These are phyloP conservation scores for Cyanidiococcus yangmingshanensis DNA, from an alignment of 23 red algal genomes.

Conservation along the genomic window DNA sequence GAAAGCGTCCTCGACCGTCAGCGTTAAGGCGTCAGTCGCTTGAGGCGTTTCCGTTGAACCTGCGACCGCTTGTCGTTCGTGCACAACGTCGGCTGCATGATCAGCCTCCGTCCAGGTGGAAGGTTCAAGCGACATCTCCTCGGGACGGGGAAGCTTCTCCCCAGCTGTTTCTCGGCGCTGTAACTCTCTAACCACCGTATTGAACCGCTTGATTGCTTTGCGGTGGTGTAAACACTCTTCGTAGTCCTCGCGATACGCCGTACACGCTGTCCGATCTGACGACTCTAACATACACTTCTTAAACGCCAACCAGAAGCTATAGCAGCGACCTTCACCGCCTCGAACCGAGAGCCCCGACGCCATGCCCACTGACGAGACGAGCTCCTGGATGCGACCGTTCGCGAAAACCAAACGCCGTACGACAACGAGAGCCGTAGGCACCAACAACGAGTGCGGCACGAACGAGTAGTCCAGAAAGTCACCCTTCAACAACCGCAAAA, in stretches of 20 bases:
- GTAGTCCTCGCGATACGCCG: slow-evolving; percentile 7
- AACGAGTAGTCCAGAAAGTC: too few relatives aligned
- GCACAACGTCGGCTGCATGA: too few relatives aligned
- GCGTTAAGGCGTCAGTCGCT: background rate
- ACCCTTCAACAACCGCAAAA: too few relatives aligned
- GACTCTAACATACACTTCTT: background rate
- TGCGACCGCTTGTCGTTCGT: too few relatives aligned
- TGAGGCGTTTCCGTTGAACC: too few relatives aligned
- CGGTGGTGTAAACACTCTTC: slow-evolving; percentile 11
- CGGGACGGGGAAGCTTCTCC: background rate
- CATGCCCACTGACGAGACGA: too few relatives aligned
- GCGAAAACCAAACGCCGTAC: too few relatives aligned
- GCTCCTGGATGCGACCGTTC: too few relatives aligned
- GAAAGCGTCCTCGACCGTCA: background rate
- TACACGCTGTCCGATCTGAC: background rate
- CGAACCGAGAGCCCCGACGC: background rate
- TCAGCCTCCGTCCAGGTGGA: too few relatives aligned
- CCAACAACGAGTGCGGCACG: too few relatives aligned
- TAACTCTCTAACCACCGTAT: background rate
- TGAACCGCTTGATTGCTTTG: background rate
- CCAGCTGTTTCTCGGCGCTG: background rate
- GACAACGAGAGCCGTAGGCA: too few relatives aligned
- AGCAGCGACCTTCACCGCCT: slow-evolving; percentile 7
- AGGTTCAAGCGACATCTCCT: background rate
- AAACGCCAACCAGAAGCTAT: slow-evolving; percentile 6